Conservation (phyloP, 768 basidiomycete genomes). For the Mycena olivaceomarginata region DNA sequence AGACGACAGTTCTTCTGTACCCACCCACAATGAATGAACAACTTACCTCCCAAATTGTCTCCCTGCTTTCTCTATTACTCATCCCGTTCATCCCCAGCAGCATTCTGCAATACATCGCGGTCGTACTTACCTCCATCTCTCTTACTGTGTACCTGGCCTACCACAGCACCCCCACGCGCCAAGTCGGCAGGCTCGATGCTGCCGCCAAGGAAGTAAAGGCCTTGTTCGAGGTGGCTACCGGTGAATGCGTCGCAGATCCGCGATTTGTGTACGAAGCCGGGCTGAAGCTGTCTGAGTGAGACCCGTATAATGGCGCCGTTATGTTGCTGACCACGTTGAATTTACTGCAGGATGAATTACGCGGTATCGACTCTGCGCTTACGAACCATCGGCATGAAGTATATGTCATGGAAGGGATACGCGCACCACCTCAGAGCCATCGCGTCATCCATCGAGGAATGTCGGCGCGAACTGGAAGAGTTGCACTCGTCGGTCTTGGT, state of each 20-base stretch:
- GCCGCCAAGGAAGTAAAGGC: background rate
- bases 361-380: conserved; percentile 22
- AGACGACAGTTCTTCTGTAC: background rate
- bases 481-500: conserved; percentile 18
- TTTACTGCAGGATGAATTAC: background rate
- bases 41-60: background rate
- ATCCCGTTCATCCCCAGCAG: conserved; percentile 19
- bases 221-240: conserved; percentile 4
- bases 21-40: background rate
- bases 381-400: background rate
- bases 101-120: background rate
- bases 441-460: background rate
- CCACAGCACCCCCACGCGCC: background rate
- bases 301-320: background rate
- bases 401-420: conserved; percentile 11
- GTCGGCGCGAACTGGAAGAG: conserved; percentile 22
- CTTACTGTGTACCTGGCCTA: background rate
- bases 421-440: conserved; percentile 3
- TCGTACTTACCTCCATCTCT: background rate
- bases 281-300: conserved; percentile 18
- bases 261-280: conserved; percentile 18
- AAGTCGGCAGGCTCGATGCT: background rate
- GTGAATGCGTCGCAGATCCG: conserved; percentile 25
- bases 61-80: background rate
- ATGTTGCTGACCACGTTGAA: background rate